A percentile compares a stretch with the other conserved stretches of the same genome.
These are phyloP conservation scores for Verticillium albo-atrum DNA, from an alignment of 2,329 filamentous ascomycete genomes.

Conservation along the genomic window DNA sequence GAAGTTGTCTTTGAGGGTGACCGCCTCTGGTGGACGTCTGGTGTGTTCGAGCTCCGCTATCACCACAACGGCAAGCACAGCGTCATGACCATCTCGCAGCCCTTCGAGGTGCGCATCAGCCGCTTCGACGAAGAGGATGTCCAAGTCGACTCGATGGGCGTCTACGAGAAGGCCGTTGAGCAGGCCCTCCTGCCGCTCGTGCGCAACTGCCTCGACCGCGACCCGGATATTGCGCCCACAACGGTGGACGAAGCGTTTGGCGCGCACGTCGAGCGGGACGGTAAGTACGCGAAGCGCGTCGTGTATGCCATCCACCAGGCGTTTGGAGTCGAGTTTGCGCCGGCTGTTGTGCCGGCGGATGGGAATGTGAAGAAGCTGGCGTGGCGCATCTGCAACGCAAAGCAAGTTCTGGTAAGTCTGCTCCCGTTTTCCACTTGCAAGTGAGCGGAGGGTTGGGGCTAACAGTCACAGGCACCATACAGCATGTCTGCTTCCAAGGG, in stretches of 20 bases:
- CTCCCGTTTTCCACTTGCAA: background rate
- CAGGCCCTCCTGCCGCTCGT: slow-evolving; percentile 75
- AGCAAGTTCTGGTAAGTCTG: slow-evolving; percentile 81
- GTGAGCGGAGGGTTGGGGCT: background rate
- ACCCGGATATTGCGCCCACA: slow-evolving; percentile 84
- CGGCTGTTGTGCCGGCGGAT: slow-evolving; percentile 87
- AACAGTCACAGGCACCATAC: slow-evolving; percentile 55
- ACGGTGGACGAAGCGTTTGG: slow-evolving; percentile 80
- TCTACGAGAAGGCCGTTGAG: slow-evolving; percentile 69
- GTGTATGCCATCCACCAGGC: slow-evolving; percentile 94
- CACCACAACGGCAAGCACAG: slow-evolving; percentile 91
- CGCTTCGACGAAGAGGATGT: slow-evolving; percentile 75
- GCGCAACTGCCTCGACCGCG: slow-evolving; percentile 86
- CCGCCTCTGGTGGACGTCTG: slow-evolving; percentile 95
- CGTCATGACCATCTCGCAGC: slow-evolving; percentile 89
- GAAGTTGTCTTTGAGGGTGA: slow-evolving; percentile 87
- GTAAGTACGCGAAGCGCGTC: slow-evolving; percentile 83
- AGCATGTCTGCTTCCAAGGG: slow-evolving; percentile 65
- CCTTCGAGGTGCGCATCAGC: slow-evolving; percentile 83
- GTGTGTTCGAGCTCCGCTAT: slow-evolving; percentile 94
- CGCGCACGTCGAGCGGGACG: slow-evolving; percentile 75
- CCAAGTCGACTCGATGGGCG: slow-evolving; percentile 51
- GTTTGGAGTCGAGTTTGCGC: slow-evolving; percentile 95
- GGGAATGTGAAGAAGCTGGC: slow-evolving; percentile 86
- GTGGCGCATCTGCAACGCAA: slow-evolving; percentile 93